phyloP scores from a whole-genome alignment of 78 protist species.

The Dictyostelium firmibasis region DNA sequence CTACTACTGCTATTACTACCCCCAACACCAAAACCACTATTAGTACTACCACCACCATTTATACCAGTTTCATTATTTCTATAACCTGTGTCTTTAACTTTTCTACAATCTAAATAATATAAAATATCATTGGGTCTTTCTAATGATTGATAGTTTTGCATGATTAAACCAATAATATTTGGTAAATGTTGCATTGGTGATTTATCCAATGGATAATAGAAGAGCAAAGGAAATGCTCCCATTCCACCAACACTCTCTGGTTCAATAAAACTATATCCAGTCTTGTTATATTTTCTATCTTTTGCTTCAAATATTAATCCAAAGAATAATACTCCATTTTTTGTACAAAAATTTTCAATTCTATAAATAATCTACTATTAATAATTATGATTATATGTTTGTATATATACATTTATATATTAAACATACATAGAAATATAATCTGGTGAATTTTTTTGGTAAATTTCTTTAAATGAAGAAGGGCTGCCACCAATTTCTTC shows the following conservation, averaged over 20 bases:
- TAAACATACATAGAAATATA: slow-evolving; percentile 20
- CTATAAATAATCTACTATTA: neutral
- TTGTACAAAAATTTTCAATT: slow-evolving; percentile 29
- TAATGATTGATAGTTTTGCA: slow-evolving; percentile 7
- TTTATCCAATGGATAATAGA: slow-evolving; percentile 46
- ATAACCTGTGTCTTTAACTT: neutral
- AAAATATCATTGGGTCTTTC: slow-evolving; percentile 47
- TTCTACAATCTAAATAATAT: slow-evolving; percentile 38
- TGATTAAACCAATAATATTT: slow-evolving; percentile 42
- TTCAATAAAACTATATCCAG: slow-evolving; percentile 40
- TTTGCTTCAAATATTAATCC: slow-evolving; percentile 33
- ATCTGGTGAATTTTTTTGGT: slow-evolving; percentile 36
- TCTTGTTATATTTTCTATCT: slow-evolving; percentile 10
- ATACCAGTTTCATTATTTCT: neutral
- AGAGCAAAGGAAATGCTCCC: slow-evolving; percentile 38
- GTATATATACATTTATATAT: neutral
- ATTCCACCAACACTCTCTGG: slow-evolving; percentile 18
- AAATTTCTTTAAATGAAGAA: slow-evolving; percentile 28
- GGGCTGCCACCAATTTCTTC: slow-evolving; percentile 57
- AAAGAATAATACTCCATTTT: slow-evolving; percentile 38
- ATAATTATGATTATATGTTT: too few relatives aligned
- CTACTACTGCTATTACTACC: neutral
- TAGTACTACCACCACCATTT: neutral
- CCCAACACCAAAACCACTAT: neutral
- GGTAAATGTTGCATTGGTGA: slow-evolving; percentile 61